Evolutionary conservation across 371 early-diverging fungal genomes (phyloP).

Genomic region (Phascolomyces articulosus): DNA sequence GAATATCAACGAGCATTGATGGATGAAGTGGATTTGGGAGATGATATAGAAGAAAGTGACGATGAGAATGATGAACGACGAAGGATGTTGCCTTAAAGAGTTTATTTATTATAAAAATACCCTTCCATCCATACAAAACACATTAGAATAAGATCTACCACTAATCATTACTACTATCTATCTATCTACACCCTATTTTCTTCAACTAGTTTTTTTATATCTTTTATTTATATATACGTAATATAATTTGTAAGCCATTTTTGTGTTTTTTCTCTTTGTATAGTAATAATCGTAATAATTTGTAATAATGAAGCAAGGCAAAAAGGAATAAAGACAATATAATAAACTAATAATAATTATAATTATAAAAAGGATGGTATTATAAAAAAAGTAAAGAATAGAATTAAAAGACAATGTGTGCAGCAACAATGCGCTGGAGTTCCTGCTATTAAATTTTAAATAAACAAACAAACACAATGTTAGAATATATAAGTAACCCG

Average conservation of each 20-base stretch:
- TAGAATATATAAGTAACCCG: too few relatives aligned
- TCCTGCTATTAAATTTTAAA: slow-evolving; percentile 25
- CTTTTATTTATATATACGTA: background rate
- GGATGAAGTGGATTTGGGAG: slow-evolving; percentile 34
- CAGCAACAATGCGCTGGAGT: slow-evolving; percentile 48
- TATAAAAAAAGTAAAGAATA: background rate
- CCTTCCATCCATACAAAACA: too few relatives aligned
- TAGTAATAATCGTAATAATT: background rate
- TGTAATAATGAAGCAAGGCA: background rate
- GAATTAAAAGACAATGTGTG: slow-evolving; percentile 55
- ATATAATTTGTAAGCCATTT: too few relatives aligned
- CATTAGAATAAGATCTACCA: too few relatives aligned
- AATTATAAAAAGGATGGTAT: background rate
- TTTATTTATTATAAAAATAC: too few relatives aligned
- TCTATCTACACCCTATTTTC: too few relatives aligned
- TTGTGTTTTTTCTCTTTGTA: background rate
- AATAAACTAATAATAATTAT: background rate
- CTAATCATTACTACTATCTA: too few relatives aligned
- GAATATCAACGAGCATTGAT: slow-evolving; percentile 46
- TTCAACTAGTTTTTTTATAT: background rate
- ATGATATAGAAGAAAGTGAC: slow-evolving; percentile 23
- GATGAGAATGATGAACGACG: slow-evolving; percentile 9
- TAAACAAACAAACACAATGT: background rate
- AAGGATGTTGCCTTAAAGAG: background rate
- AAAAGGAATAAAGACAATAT: background rate